Evolutionary conservation across 1,284 basidiomycete species (phyloP), one percentile per base, ranked within the genome.

Genomic region (Cutaneotrichosporon spelunceum): DNA sequence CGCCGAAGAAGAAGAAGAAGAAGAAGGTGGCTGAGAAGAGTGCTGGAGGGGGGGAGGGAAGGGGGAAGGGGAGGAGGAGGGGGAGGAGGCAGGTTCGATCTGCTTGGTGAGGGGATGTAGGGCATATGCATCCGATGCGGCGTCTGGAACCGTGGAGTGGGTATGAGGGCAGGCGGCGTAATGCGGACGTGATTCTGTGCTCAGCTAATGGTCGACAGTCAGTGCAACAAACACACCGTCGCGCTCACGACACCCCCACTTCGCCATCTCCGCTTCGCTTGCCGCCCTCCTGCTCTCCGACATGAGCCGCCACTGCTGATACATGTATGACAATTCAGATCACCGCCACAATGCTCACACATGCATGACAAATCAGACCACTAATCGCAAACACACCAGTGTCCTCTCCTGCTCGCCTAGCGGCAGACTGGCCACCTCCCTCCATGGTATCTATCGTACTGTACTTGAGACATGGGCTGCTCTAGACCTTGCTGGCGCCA

Each of bases 1-100:
- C 48, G 4, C 48, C 34, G 36, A 42, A 39, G 53, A 34, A 24
- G 53, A 39, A 23, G 24, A 39, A 39, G 53, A 54, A 54, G 53
- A 1, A 10, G 36, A 36, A 39, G 53, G 7, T 21, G 23, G 34
- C 14, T 10, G 24, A 36, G 21, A n/a, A n/a, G 8, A 29, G 23
- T 27, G 4, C 27, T 33, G 2, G 4, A 16, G 48, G 13, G 4
- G 50, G 9, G 26, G 30, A 5, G 26, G 27, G 30, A 5, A 27
- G 27, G 14, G 14, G 30, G 49, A 52, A 27, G 50, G 50, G 29
- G 33, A 21, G 21, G 53, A 5, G 53, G 16, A 9, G 24, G 16
- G 24, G 53, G 52, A n/a, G 53, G 36, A 14, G 21, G 48, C 7
- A 8, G 53, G 13, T 54, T 54, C n/a, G 53, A 36, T 14, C 36